These are phyloP conservation scores for Lagerstroemia fauriei DNA, from an alignment of 441 rosid species.

Conservation along the genomic window DNA sequence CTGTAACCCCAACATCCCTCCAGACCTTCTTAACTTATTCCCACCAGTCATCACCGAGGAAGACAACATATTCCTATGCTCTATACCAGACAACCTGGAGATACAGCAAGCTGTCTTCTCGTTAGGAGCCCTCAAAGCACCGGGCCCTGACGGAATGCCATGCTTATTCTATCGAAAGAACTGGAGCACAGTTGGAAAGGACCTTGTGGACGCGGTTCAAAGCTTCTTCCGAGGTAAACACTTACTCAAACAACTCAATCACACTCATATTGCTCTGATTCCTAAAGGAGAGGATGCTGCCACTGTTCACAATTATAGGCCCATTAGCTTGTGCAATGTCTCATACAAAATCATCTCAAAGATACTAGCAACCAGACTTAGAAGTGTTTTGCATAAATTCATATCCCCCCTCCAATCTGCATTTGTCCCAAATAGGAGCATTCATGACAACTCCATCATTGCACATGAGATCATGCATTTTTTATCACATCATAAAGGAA, in stretches of 20 bases:
- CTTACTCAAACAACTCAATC: not conserved
- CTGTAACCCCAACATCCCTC: not conserved
- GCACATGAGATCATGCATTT: not conserved
- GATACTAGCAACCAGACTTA: not conserved
- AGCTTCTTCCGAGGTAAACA: not conserved
- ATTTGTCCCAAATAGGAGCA: not conserved
- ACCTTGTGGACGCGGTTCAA: not conserved
- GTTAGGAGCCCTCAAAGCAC: not conserved
- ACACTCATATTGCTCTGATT: not conserved
- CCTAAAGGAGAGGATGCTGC: not conserved
- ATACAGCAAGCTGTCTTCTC: not conserved
- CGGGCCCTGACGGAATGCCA: not conserved
- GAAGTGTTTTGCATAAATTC: not conserved
- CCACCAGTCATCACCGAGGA: not conserved
- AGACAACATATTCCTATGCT: not conserved
- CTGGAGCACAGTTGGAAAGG: not conserved
- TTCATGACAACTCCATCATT: not conserved
- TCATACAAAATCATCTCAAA: not conserved
- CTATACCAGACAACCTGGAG: not conserved
- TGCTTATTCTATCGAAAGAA: not conserved
- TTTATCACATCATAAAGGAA: not conserved
- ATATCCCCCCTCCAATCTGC: not conserved
- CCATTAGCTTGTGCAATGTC: not conserved
- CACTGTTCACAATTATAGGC: not conserved
- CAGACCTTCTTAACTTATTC: not conserved